phyloP scores from a whole-genome alignment of 305 asterid species.

The Galium porrigens region DNA sequence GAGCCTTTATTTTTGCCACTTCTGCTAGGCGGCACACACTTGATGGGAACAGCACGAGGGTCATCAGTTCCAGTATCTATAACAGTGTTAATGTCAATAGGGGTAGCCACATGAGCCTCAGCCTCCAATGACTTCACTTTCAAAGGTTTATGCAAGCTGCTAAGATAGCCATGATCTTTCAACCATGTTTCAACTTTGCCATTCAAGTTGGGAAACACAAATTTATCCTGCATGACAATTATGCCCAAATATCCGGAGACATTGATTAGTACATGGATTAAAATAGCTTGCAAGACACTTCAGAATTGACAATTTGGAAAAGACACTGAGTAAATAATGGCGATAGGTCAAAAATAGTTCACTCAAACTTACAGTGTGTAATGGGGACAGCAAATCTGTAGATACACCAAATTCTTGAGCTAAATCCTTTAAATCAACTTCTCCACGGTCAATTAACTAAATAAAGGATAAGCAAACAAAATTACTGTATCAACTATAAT shows the following conservation, averaged over 20 bases:
- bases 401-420: slow-evolving; percentile 72
- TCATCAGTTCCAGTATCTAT: slow-evolving; percentile 36
- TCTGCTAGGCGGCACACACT: slow-evolving; percentile 63
- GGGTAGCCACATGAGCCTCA: slow-evolving; percentile 26
- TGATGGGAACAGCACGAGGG: slow-evolving; percentile 45
- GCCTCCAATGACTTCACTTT: slow-evolving; percentile 32
- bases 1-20: slow-evolving; percentile 48
- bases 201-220: slow-evolving; percentile 39
- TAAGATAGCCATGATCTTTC: slow-evolving; percentile 46
- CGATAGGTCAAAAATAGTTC: too few species aligned
- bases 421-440: slow-evolving; percentile 49
- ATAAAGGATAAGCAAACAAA: slow-evolving; percentile 16
- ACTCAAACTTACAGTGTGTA: slow-evolving; percentile 44
- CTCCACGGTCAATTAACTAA: slow-evolving; percentile 66
- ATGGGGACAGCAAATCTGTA: slow-evolving; percentile 40
- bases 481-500: neutral
- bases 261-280: neutral
- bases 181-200: slow-evolving; percentile 62
- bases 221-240: slow-evolving; percentile 46
- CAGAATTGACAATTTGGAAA: neutral
- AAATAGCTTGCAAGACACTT: neutral
- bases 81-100: slow-evolving; percentile 31
- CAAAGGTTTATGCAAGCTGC: slow-evolving; percentile 38
- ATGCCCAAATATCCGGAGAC: slow-evolving; percentile 6
- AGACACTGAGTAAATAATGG: neutral